These are phyloP conservation scores for Pontederia crassipes DNA, from an alignment of 176 grass and related monocot species.

Conservation along the genomic window DNA sequence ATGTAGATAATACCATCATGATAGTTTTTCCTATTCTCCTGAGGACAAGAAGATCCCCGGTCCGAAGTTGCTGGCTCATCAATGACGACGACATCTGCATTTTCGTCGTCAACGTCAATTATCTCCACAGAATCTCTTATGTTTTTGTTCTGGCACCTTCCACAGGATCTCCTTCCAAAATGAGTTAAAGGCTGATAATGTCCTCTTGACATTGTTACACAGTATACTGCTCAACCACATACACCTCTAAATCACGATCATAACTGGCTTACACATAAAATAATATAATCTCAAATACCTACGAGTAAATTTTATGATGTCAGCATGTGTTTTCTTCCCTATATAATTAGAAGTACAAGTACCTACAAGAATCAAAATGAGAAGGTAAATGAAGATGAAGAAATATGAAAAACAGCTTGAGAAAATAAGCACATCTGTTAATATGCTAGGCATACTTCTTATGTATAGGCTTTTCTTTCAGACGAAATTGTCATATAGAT, in stretches of 20 bases:
- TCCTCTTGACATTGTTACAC: constrained; percentile 32
- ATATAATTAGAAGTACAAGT: too few species aligned
- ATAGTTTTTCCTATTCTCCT: constrained; percentile 20
- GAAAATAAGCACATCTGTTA: too few species aligned
- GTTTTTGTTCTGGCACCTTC: constrained; percentile 25
- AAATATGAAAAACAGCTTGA: too few species aligned
- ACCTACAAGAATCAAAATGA: too few species aligned
- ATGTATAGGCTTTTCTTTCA: too few species aligned
- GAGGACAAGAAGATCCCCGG: constrained; percentile 9
- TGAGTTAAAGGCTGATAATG: constrained; percentile 16
- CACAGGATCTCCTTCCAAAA: constrained; percentile 16
- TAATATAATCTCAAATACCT: too few species aligned
- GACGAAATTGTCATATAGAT: too few species aligned
- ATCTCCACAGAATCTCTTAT: constrained; percentile 18
- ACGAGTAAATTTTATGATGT: too few species aligned
- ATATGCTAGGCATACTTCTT: too few species aligned
- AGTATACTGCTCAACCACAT: not conserved
- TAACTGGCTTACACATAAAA: too few species aligned
- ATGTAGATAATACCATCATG: constrained; percentile 56
- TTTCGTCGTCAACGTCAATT: constrained; percentile 42
- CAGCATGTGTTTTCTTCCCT: too few species aligned
- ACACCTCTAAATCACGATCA: not conserved
- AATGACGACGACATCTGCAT: constrained; percentile 28
- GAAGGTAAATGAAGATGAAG: too few species aligned
- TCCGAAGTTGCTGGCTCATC: constrained; percentile 22